These are phyloP conservation scores for Ophiostoma sp. DNA, from an alignment of 2,329 filamentous ascomycete genomes.

Conservation along the genomic window DNA sequence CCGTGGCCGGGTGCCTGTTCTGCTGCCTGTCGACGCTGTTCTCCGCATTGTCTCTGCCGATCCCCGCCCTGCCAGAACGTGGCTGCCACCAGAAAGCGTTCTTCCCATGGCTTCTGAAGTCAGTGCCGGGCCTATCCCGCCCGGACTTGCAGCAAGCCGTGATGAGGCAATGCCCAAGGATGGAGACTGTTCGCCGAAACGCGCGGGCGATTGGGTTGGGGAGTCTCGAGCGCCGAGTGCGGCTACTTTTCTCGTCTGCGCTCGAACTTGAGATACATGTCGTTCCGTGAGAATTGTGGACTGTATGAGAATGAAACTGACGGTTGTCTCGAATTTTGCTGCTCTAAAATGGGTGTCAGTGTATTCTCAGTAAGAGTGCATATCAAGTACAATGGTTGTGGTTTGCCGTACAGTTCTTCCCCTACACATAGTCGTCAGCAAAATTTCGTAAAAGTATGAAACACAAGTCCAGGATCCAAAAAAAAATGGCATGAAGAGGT, in stretches of 20 bases:
- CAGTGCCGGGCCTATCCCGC: not conserved
- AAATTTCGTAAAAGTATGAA: not conserved
- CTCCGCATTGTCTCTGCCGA: slow-evolving; percentile 45
- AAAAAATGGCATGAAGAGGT: not conserved
- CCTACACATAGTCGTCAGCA: slow-evolving; percentile 37
- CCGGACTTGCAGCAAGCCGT: slow-evolving; percentile 25
- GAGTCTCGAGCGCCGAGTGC: slow-evolving; percentile 44
- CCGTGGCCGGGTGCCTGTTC: slow-evolving; percentile 25
- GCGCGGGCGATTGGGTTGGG: slow-evolving; percentile 51
- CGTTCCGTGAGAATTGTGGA: slow-evolving; percentile 90
- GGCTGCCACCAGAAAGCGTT: slow-evolving; percentile 42
- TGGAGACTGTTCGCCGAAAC: slow-evolving; percentile 33
- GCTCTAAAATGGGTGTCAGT: slow-evolving; percentile 45
- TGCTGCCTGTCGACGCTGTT: slow-evolving; percentile 41
- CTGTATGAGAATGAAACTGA: slow-evolving; percentile 86
- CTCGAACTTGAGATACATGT: slow-evolving; percentile 82
- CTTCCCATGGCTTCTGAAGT: slow-evolving; percentile 46
- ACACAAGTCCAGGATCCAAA: no score
- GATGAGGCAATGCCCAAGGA: not conserved
- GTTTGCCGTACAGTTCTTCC: slow-evolving; percentile 58
- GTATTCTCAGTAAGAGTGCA: not conserved
- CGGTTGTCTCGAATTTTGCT: slow-evolving; percentile 71
- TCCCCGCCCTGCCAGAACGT: not conserved
- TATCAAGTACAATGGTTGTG: not conserved
- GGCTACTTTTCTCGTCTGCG: slow-evolving; percentile 71